These are phyloP conservation scores for Lasiosphaeriaceae sp. DNA, from an alignment of 495 filamentous ascomycete genomes.

Conservation along the genomic window DNA sequence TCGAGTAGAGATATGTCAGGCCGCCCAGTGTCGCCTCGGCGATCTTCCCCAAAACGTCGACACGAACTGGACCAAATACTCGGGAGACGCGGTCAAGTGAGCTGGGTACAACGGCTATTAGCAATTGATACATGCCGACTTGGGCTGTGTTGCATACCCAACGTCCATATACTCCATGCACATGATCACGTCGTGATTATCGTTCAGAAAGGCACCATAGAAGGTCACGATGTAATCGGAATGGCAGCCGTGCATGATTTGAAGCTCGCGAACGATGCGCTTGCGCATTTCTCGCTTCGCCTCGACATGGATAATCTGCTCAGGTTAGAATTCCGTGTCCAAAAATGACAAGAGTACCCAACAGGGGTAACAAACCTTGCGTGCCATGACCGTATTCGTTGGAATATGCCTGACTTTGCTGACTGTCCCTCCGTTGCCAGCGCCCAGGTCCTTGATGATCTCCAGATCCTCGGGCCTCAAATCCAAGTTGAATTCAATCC, in stretches of 20 bases:
- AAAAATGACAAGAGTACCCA: background rate
- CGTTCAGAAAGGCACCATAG: slow-evolving; percentile 94
- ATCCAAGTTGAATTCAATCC: slow-evolving; percentile 92
- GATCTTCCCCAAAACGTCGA: slow-evolving; percentile 99
- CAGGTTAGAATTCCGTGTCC: background rate
- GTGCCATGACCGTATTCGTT: slow-evolving; percentile 93
- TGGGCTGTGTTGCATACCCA: slow-evolving; percentile 58
- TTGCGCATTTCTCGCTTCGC: slow-evolving; percentile 94
- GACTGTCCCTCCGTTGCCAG: slow-evolving; percentile 95
- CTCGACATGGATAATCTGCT: slow-evolving; percentile 93
- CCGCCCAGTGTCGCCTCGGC: slow-evolving; percentile 95
- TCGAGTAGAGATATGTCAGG: slow-evolving; percentile 88
- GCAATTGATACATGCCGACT: slow-evolving; percentile 11
- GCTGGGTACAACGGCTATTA: slow-evolving; percentile 47
- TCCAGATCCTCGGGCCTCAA: slow-evolving; percentile 88
- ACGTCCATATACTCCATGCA: slow-evolving; percentile 99
- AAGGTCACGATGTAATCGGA: slow-evolving; percentile 95
- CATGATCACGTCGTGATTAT: slow-evolving; percentile 94
- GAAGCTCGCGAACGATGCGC: slow-evolving; percentile 90
- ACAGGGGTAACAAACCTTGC: slow-evolving; percentile 66
- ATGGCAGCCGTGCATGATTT: slow-evolving; percentile 97
- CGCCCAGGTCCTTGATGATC: slow-evolving; percentile 88
- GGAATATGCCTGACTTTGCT: slow-evolving; percentile 96
- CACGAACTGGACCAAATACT: slow-evolving; percentile 88
- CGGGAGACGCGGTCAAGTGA: slow-evolving; percentile 93